Conservation (phyloP, 345 rosid genomes). For the Lagerstroemia speciosa region DNA sequence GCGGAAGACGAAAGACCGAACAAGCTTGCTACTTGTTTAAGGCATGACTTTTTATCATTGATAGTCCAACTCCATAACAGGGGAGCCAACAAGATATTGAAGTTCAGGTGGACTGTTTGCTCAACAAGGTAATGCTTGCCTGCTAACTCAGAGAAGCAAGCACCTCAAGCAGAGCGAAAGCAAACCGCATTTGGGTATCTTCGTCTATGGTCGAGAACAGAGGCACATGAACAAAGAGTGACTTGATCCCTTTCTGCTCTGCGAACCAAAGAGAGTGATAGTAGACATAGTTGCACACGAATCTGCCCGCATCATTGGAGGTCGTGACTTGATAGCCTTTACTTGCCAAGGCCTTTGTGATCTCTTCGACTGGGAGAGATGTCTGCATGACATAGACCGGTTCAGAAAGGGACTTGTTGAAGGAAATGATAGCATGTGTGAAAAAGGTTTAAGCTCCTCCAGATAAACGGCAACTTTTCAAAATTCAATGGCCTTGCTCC, state of each 20-base stretch:
- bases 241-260: conserved; percentile 56
- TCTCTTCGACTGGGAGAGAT: conserved; percentile 17
- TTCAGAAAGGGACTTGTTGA: neutral
- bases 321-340: conserved; percentile 68
- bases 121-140: neutral
- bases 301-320: conserved; percentile 92
- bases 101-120: neutral
- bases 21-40: neutral
- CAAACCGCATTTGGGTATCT: conserved; percentile 89
- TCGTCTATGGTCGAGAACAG: conserved; percentile 79
- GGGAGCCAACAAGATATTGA: neutral
- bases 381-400: conserved; percentile 10
- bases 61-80: neutral
- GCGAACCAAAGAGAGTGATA: conserved; percentile 93
- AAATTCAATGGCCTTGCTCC: neutral
- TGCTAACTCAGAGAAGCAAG: conserved; percentile 43
- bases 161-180: conserved; percentile 84
- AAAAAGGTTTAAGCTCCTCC: too few species aligned
- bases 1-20: neutral
- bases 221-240: conserved; percentile 94
- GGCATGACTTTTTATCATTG: neutral
- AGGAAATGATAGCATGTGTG: too few species aligned
- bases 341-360: conserved; percentile 9
- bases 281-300: conserved; percentile 95
- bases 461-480: too few species aligned